Conservation (phyloP, 257 asterid genomes). For the Fraxinus cuspidata region DNA sequence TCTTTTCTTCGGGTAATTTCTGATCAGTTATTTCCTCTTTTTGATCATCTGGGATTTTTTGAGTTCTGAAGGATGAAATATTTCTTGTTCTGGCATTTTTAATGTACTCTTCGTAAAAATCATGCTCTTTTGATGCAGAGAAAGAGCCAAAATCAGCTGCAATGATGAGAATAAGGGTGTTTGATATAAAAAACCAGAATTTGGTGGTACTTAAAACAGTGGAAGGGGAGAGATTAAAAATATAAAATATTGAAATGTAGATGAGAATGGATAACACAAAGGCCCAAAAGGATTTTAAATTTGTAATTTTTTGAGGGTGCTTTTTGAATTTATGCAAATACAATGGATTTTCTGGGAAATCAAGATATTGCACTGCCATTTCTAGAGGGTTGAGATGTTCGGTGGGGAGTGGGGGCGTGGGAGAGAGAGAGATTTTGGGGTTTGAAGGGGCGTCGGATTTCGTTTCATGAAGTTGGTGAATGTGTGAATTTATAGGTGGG, state of each 20-base stretch:
- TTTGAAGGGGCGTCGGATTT: neutral
- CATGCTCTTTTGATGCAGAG: constrained; percentile 33
- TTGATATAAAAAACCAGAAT: constrained; percentile 69
- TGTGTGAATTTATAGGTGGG: constrained; percentile 39
- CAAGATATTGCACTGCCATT: constrained; percentile 35
- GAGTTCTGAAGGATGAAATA: neutral
- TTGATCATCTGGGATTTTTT: neutral
- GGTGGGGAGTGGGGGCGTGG: neutral
- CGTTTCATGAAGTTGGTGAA: neutral
- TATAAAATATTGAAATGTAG: constrained; percentile 48
- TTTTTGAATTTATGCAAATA: constrained; percentile 32
- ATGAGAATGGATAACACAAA: constrained; percentile 35
- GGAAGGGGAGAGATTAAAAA: constrained; percentile 56
- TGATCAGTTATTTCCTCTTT: neutral
- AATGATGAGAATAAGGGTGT: constrained; percentile 64
- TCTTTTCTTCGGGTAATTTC: constrained; percentile 34
- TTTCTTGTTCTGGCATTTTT: constrained; percentile 5
- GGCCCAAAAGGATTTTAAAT: constrained; percentile 50
- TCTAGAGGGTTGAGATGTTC: neutral
- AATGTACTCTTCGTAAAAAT: constrained; percentile 31
- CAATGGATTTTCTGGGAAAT: constrained; percentile 24
- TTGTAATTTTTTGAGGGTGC: constrained; percentile 29
- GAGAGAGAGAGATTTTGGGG: neutral
- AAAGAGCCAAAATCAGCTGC: constrained; percentile 53
- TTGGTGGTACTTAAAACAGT: constrained; percentile 50